Conservation (phyloP, 2,329 filamentous ascomycete genomes). For the Ceratocystiopsis minuta region DNA sequence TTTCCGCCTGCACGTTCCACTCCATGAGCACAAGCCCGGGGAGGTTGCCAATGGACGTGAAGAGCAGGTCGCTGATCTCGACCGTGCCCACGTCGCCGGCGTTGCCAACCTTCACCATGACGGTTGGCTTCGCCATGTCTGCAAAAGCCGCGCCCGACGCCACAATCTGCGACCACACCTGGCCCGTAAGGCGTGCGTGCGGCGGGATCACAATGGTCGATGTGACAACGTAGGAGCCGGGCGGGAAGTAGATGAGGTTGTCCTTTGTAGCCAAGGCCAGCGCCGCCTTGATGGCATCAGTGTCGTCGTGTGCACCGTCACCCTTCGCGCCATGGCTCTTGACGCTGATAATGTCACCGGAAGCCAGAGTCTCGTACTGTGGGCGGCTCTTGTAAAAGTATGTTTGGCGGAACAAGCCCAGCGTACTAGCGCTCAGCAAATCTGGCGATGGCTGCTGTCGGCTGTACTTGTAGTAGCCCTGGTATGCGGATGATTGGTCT, state of each 20-base stretch:
- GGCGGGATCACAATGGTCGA: constrained; percentile 28
- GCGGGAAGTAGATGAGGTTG: constrained; percentile 10
- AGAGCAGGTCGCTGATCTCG: constrained; percentile 51
- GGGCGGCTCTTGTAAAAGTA: too few species aligned
- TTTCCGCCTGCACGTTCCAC: constrained; percentile 44
- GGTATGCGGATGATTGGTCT: too few species aligned
- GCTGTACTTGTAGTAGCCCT: too few species aligned
- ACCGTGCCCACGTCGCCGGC: constrained; percentile 42
- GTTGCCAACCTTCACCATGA: constrained; percentile 47
- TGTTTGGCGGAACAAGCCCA: too few species aligned
- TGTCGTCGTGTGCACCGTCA: too few species aligned
- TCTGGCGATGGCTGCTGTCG: too few species aligned
- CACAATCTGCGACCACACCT: constrained; percentile 41
- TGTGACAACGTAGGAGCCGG: constrained; percentile 11
- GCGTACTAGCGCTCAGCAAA: too few species aligned
- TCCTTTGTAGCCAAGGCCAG: not conserved
- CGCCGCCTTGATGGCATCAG: too few species aligned
- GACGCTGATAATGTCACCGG: too few species aligned
- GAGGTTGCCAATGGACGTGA: constrained; percentile 44
- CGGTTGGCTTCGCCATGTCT: constrained; percentile 43
- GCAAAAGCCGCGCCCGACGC: constrained; percentile 37
- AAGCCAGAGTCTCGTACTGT: too few species aligned
- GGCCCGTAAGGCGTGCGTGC: constrained; percentile 49
- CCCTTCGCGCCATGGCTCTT: too few species aligned
- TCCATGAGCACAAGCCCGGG: constrained; percentile 53